A percentile compares a stretch with the other conserved stretches of the same genome.
Evolutionary conservation across 2,329 filamentous ascomycete species (phyloP).

Genomic region (Arthrobotrys megalospora): DNA sequence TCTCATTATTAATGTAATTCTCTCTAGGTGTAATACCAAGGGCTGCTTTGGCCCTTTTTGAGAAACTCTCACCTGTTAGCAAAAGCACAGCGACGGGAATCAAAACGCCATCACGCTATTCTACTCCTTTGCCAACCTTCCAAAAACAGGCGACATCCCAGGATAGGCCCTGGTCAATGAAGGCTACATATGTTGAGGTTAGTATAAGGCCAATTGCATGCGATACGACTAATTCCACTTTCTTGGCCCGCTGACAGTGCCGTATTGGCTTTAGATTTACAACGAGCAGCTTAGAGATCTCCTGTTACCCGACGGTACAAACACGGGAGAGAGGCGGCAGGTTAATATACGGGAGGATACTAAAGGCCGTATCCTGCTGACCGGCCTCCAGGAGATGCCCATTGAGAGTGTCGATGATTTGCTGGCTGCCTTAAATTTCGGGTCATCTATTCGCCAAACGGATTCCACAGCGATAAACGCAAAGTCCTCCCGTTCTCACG

Average conservation of each 20-base stretch:
- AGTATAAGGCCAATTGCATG: slow-evolving; percentile 47
- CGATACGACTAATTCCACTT: background rate
- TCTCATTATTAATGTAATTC: slow-evolving; percentile 26
- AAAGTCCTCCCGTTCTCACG: slow-evolving; percentile 96
- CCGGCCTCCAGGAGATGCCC: slow-evolving; percentile 87
- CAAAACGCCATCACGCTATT: slow-evolving; percentile 87
- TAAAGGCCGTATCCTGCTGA: slow-evolving; percentile 94
- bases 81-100: slow-evolving; percentile 77
- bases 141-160: slow-evolving; percentile 67
- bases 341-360: slow-evolving; percentile 96
- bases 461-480: slow-evolving; percentile 98
- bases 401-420: slow-evolving; percentile 94
- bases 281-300: slow-evolving; percentile 96
- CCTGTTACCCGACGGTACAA: slow-evolving; percentile 80
- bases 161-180: slow-evolving; percentile 90
- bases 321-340: slow-evolving; percentile 78
- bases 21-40: slow-evolving; percentile 91
- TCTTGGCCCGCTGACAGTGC: background rate
- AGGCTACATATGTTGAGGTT: slow-evolving; percentile 88
- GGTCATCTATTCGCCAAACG: slow-evolving; percentile 93
- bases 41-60: slow-evolving; percentile 87
- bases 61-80: slow-evolving; percentile 75
- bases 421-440: slow-evolving; percentile 88
- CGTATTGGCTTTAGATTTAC: slow-evolving; percentile 79
- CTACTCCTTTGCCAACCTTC: slow-evolving; percentile 72